Conservation (phyloP, 2,329 filamentous ascomycete species). For the Hypomyces rosellus region DNA sequence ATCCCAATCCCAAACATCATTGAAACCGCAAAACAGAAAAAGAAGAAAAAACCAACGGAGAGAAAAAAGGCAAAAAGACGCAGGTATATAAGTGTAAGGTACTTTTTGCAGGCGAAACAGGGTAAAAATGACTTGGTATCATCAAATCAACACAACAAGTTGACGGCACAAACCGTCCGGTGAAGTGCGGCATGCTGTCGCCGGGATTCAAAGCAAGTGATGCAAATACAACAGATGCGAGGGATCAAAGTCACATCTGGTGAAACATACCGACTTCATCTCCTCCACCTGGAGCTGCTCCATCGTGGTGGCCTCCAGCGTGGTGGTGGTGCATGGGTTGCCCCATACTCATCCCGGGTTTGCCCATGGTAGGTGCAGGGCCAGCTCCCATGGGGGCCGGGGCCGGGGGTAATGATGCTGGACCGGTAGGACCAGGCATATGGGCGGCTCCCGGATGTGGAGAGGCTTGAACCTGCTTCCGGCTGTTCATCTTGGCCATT, state of each 20-base stretch:
- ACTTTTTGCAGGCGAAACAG: constrained; percentile 13
- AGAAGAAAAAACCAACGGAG: constrained; percentile 17
- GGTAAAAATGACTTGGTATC: constrained; percentile 27
- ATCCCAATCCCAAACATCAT: constrained; percentile 22
- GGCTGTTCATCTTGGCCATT: constrained; percentile 91
- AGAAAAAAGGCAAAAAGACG: constrained; percentile 18
- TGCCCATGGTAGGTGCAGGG: constrained; percentile 51
- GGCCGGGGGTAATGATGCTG: constrained; percentile 57
- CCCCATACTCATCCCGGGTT: constrained; percentile 63
- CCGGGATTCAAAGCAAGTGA: constrained; percentile 17
- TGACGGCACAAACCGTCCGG: constrained; percentile 20
- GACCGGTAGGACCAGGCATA: constrained; percentile 61
- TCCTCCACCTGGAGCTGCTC: constrained; percentile 57
- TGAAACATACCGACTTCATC: constrained; percentile 98
- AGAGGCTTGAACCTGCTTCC: constrained; percentile 62
- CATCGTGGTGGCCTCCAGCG: constrained; percentile 35
- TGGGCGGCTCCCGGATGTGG: constrained; percentile 51
- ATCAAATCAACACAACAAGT: constrained; percentile 31
- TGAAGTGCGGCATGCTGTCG: constrained; percentile 12
- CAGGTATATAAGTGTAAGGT: constrained; percentile 19
- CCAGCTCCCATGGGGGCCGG: constrained; percentile 57
- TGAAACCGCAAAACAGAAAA: constrained; percentile 18
- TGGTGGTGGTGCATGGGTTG: constrained; percentile 63
- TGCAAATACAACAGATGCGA: constrained; percentile 36
- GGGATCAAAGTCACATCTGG: constrained; percentile 65